Evolutionary conservation across 192 early-diverging fungal species (phyloP).

Genomic region (Umbelopsis vinacea): DNA sequence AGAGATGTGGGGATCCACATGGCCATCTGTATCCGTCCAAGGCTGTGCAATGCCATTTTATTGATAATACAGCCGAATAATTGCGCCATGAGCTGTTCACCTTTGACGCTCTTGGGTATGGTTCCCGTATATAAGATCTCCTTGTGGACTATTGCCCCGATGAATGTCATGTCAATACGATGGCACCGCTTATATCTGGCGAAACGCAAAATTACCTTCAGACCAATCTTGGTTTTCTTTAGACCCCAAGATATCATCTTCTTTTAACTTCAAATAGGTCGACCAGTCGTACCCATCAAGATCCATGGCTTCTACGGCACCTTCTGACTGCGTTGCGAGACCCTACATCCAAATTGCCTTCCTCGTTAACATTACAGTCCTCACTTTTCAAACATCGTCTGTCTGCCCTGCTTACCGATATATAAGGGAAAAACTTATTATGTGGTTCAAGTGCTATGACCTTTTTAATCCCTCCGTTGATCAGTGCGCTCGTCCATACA

Average conservation of each 20-base stretch:
- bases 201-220: slow-evolving; percentile 23
- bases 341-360: neutral
- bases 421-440: slow-evolving; percentile 14
- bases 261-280: slow-evolving; percentile 33
- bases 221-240: slow-evolving; percentile 32
- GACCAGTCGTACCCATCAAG: slow-evolving; percentile 44
- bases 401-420: slow-evolving; percentile 10
- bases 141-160: slow-evolving; percentile 26
- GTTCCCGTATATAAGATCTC: slow-evolving; percentile 42
- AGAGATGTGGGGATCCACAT: slow-evolving; percentile 39
- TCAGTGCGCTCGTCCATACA: slow-evolving; percentile 36
- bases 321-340: neutral
- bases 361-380: too few species aligned
- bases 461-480: slow-evolving; percentile 34
- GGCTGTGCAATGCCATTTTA: slow-evolving; percentile 37
- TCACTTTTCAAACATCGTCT: too few species aligned
- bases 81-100: slow-evolving; percentile 43
- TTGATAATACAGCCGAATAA: slow-evolving; percentile 39
- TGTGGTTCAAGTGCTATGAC: slow-evolving; percentile 33
- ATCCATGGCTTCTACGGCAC: slow-evolving; percentile 13
- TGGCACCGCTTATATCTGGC: neutral
- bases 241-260: slow-evolving; percentile 27
- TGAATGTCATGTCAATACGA: neutral
- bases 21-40: slow-evolving; percentile 45
- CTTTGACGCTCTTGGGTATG: slow-evolving; percentile 33